phyloP scores from a whole-genome alignment of 1,284 basidiomycete genomes.

The Pisolithus thermaeus region DNA sequence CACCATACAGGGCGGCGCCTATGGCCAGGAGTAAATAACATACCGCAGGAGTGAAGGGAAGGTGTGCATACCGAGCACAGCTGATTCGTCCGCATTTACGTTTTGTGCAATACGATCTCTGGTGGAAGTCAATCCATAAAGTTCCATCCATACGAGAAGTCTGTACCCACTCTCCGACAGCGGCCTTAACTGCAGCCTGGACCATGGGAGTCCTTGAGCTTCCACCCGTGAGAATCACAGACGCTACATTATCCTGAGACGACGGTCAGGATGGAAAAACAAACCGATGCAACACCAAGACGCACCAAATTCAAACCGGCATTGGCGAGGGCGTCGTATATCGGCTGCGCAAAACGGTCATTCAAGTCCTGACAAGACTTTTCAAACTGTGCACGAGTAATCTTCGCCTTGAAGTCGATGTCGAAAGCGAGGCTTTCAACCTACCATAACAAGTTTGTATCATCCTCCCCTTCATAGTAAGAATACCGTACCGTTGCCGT shows the following conservation, averaged over 20 bases:
- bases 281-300: neutral
- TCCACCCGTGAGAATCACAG: constrained; percentile 90
- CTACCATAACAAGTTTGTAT: constrained; percentile 29
- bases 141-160: neutral
- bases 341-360: constrained; percentile 63
- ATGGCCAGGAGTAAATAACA: constrained; percentile 2
- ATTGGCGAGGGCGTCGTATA: constrained; percentile 68
- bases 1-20: constrained; percentile 89
- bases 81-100: constrained; percentile 96
- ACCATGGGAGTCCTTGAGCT: constrained; percentile 89
- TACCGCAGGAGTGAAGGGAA: neutral
- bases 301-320: constrained; percentile 65
- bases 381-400: constrained; percentile 80
- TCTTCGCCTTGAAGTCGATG: constrained; percentile 80
- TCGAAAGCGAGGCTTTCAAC: constrained; percentile 89
- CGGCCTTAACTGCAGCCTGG: constrained; percentile 71
- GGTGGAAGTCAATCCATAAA: constrained; percentile 10
- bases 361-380: constrained; percentile 58
- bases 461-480: neutral
- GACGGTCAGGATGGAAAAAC: constrained; percentile 1
- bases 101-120: constrained; percentile 85
- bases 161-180: constrained; percentile 65
- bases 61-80: constrained; percentile 65
- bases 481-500: constrained; percentile 51
- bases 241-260: constrained; percentile 66